A percentile compares a stretch with the other conserved stretches of the same genome.
Evolutionary conservation across 2,329 filamentous ascomycete species (phyloP).

Genomic region (Penicillium nordicum): DNA sequence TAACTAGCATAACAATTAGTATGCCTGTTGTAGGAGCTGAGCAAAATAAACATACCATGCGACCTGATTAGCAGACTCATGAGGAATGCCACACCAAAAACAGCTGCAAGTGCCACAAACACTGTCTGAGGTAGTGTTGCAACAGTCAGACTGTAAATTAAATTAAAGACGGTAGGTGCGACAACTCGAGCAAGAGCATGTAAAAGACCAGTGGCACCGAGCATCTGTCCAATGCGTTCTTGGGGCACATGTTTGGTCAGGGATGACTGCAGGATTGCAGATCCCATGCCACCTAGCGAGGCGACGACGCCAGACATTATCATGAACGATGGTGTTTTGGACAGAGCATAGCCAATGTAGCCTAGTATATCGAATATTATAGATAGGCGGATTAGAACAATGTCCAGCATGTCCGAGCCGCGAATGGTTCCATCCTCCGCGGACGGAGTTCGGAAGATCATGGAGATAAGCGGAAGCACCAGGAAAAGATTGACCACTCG

Average conservation of each 20-base stretch:
- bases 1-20: slow-evolving; percentile 19
- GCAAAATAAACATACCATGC: slow-evolving; percentile 58
- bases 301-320: slow-evolving; percentile 68
- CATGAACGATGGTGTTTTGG: slow-evolving; percentile 62
- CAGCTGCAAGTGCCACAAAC: slow-evolving; percentile 67
- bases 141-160: slow-evolving; percentile 80
- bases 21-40: background rate
- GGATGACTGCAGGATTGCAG: slow-evolving; percentile 76
- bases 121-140: slow-evolving; percentile 74
- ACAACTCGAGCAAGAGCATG: slow-evolving; percentile 78
- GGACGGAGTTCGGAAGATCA: slow-evolving; percentile 60
- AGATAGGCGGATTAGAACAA: slow-evolving; percentile 70
- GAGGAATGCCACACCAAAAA: slow-evolving; percentile 65
- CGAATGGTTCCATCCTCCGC: slow-evolving; percentile 48
- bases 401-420: slow-evolving; percentile 75
- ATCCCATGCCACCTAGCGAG: slow-evolving; percentile 76
- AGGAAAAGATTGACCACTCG: slow-evolving; percentile 73
- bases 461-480: slow-evolving; percentile 72
- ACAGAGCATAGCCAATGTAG: slow-evolving; percentile 69
- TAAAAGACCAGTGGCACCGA: slow-evolving; percentile 81
- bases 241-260: slow-evolving; percentile 88
- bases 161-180: slow-evolving; percentile 77
- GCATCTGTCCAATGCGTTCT: slow-evolving; percentile 77
- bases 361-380: slow-evolving; percentile 74
- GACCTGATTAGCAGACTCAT: slow-evolving; percentile 70